Percentiles rank a stretch among this genome's conserved stretches.
Conservation (phyloP, 2,329 filamentous ascomycete genomes). For the Emergomyces orientalis region DNA sequence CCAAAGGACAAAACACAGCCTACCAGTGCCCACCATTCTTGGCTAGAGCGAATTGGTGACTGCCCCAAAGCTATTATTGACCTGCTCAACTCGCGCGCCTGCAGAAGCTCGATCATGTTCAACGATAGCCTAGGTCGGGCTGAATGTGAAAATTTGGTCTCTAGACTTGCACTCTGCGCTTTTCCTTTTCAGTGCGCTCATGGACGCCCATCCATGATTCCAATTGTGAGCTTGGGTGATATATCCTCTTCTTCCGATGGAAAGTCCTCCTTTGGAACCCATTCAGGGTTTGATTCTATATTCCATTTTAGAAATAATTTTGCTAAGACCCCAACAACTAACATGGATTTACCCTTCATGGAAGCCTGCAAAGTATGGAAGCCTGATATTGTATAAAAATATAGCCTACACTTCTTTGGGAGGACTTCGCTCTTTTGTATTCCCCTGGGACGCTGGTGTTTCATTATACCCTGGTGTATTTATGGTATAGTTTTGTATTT, state of each 20-base stretch:
- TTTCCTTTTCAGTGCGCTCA: conserved; percentile 46
- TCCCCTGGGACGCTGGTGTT: not conserved
- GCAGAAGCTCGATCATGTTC: conserved; percentile 44
- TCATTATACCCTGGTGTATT: not conserved
- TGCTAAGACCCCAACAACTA: not conserved
- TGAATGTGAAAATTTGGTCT: conserved; percentile 34
- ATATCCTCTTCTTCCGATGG: not conserved
- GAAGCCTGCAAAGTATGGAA: conserved; percentile 3
- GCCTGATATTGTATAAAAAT: not conserved
- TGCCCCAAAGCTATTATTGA: conserved; percentile 71
- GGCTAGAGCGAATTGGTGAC: conserved; percentile 54
- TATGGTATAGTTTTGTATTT: not conserved
- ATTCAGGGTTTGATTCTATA: not conserved
- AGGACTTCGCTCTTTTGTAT: not conserved
- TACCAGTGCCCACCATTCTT: conserved; percentile 25
- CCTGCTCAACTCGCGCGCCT: conserved; percentile 42
- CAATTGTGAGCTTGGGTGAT: conserved; percentile 30
- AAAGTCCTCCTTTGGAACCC: not conserved
- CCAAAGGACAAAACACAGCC: not conserved
- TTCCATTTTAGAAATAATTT: not conserved
- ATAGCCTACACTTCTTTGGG: not conserved
- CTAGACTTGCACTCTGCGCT: conserved; percentile 31
- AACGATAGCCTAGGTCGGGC: conserved; percentile 34
- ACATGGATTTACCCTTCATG: not conserved
- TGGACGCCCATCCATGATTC: conserved; percentile 41